Evolutionary conservation across 2,329 filamentous ascomycete genomes (phyloP), one percentile per base, ranked within the genome.

Genomic region (Coniochaeta hoffmannii): DNA sequence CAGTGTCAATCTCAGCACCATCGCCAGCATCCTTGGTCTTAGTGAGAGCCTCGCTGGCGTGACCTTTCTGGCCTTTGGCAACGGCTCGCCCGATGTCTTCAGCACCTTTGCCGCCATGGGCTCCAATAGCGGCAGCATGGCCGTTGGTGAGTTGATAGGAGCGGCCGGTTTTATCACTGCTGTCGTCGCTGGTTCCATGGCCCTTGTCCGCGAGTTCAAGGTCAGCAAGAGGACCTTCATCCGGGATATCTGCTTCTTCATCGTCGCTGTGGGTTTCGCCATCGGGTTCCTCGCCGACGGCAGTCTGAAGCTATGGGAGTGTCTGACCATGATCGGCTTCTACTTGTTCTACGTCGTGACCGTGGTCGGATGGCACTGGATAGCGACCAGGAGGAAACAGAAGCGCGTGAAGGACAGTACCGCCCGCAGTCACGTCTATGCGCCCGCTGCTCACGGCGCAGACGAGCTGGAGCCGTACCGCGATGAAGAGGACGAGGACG

Each of bases 91-190:
- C 2, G 94, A 99, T 71, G 92, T 99, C 49, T 99, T 99, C 71
- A 97, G 92, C 61, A 99, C 94, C 2, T 97, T 99, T 73, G 94
- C 94, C 15, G 95, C 94, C 62, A 97, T 99, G 90, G 87, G 86
- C 65, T 96, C 92, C 24, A 90, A 97, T 66, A 97, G 92, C 68
- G 93, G 93, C n/a, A 95, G 92, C 74, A 82, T 99, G 78, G 94
- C 94, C 1, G 85, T 99, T 38, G 94, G 94, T 49, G 94, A 99
- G 73, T 78, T 99, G 53, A 90, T 99, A 54, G 94, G 94, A 32
- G 94, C 94, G 11, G 94, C 94, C 32, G 86, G 90, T 60, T 99
- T 99, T 73, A 99, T 99, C 69, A 95, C 92, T 1, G 89, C 92
- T 1, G 93, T 99, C 17, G 94, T 99, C 32, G 91, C 93, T 5